Base-by-base conservation (phyloP, 2,329 filamentous ascomycete genomes). In the Pseudocercospora musae region DNA sequence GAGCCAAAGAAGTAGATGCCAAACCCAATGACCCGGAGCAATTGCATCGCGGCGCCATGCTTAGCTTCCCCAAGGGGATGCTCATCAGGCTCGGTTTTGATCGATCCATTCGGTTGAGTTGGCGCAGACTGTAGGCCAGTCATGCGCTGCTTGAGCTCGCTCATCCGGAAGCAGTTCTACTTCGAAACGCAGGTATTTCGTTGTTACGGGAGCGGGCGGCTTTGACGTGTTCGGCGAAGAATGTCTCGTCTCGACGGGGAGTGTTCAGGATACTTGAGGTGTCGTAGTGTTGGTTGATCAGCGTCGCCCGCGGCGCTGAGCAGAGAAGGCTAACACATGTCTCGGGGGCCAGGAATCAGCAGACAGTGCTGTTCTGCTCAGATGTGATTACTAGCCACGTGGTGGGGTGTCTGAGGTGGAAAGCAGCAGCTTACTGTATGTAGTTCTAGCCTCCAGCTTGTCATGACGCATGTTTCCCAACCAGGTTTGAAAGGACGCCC, bases 1-100 rank as follows among this genome's bases (percentile, higher is more conserved):
- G 74, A 77, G 59, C 72, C 71, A 62, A 76, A 71, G 72, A 82
- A 81, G 74, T 81, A 82, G 65, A 78, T 59, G 62, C 70, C 75
- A 63, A 82, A 80, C 23, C 76, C 70, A 33, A 77, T 64, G 69
- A 80, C 78, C 67, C 79, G 79, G 44, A 81, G 65, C 10, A 74
- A 71, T 67, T 81, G 78, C 64, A 76, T 74, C 60, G 72, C 67
- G 6, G 69, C 65, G 60, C 79, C 79, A 75, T 81, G 78, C 68
- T 78, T 78, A 60, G 77, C 71, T 11, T 73, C 70, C 5, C 74
- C 74, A 10, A 72, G 64, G 7, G 73, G 72, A 57, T 75, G 69
- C 13, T 69, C 59, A 4, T 66, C 64, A 40, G 60, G 10, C 56
- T 60, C 6, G 48, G 44, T 48, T 21, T 42, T 21, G 7, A 48